Percentiles rank a stretch among this genome's conserved stretches.
Evolutionary conservation across 2,329 filamentous ascomycete genomes (phyloP).

Genomic region (Alternaria alternata): DNA sequence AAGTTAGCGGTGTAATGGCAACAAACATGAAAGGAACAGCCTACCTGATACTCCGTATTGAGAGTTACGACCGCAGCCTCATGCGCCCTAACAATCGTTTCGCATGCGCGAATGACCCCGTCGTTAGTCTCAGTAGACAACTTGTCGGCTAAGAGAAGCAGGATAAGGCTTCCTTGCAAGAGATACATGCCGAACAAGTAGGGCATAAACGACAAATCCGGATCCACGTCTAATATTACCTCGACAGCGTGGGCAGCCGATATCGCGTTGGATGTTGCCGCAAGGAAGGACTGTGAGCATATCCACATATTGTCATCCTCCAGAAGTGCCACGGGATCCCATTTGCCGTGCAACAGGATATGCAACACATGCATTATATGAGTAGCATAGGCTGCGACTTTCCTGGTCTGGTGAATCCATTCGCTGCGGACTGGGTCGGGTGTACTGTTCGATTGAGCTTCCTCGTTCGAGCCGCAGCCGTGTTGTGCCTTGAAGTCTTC

Average conservation of each 20-base stretch:
- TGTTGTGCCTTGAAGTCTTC: conserved; percentile 68
- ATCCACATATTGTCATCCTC: conserved; percentile 96
- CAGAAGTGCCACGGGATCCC: conserved; percentile 89
- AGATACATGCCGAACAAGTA: conserved; percentile 96
- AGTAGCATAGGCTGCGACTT: conserved; percentile 87
- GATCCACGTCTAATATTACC: conserved; percentile 87
- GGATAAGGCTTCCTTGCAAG: conserved; percentile 85
- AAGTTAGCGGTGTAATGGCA: conserved; percentile 9
- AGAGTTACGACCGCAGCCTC: conserved; percentile 96
- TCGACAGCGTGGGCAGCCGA: conserved; percentile 86
- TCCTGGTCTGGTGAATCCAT: conserved; percentile 82
- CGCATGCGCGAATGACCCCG: conserved; percentile 85
- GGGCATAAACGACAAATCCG: conserved; percentile 92
- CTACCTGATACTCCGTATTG: conserved; percentile 90
- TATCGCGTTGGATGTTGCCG: conserved; percentile 86
- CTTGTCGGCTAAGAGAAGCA: conserved; percentile 89
- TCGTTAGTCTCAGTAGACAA: conserved; percentile 82
- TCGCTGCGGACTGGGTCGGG: conserved; percentile 64
- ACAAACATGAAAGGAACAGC: neutral
- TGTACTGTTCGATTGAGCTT: conserved; percentile 46
- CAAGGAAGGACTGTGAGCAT: conserved; percentile 85
- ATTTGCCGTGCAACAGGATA: conserved; percentile 87
- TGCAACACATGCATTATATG: conserved; percentile 95
- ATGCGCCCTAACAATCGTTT: conserved; percentile 90
- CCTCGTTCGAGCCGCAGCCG: conserved; percentile 43